Base-by-base conservation (phyloP, 306 rosid species). In the Vicia villosa region DNA sequence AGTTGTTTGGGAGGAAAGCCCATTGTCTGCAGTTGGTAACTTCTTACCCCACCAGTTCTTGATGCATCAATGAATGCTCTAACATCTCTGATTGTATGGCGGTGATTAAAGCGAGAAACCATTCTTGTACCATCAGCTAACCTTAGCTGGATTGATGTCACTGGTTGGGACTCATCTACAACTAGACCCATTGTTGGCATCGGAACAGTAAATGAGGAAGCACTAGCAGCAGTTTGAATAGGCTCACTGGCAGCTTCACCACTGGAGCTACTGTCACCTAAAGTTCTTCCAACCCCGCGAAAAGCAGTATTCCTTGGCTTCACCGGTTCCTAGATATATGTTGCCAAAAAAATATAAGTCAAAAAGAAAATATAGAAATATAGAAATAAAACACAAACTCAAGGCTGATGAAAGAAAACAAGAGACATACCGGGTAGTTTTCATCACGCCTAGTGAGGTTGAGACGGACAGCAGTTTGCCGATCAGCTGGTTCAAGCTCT, bases 1-100 rank as follows among this genome's bases (percentile, higher is more conserved):
- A 94, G 92, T 77, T 84, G 89, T 74, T 87, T 91, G 61, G 99
- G 99, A 81, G 99, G 99, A 68, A 94, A 94, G n/a, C 96, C 96
- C 96, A 94, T 89, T 38, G 85, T 81, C 86, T 87, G 99, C 62
- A 94, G 85, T 42, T 81, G 95, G 81, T 94, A 94, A 74, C 69
- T 88, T 79, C 84, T 82, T 8, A 37, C 78, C 16, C 96, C 97
- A 24, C 84, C 82, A 1, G 96, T 92, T 80, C 99, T 90, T 8
- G 95, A 94, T 41, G 97, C 95, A 80, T 91, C 95, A 28, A 94
- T 91, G 72, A 94, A 91, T 38, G 80, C 88, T 37, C 86, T 90
- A 30, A 94, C 70, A 32, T 94, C 99, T 73, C 99, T 80, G 64
- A 94, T 77, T 24, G 97, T 88, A 71, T 91, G 99, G 81, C 75